Percentiles rank a stretch among this genome's conserved stretches.
Conservation (phyloP, 208 protist genomes). For the Naegleria fowleri region DNA sequence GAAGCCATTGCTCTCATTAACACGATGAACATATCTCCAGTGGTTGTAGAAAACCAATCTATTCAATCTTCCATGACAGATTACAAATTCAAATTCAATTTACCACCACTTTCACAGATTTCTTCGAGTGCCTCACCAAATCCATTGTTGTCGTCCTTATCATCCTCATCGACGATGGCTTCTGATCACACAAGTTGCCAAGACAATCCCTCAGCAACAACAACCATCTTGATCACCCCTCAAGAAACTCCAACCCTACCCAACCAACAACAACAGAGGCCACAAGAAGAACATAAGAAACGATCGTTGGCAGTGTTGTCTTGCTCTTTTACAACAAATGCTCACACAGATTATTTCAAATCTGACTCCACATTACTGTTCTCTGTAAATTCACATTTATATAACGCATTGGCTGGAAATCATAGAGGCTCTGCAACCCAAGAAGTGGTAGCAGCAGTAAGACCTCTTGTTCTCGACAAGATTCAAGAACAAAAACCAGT, state of each 20-base stretch:
- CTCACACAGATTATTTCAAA: neutral
- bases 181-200: neutral
- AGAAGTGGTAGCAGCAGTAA: neutral
- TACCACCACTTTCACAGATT: neutral
- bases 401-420: neutral
- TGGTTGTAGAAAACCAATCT: neutral
- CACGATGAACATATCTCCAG: too few relatives aligned
- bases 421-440: neutral
- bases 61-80: neutral
- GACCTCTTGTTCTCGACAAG: neutral
- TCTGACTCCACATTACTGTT: neutral
- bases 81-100: neutral
- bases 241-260: too few relatives aligned
- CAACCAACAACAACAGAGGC: too few relatives aligned
- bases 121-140: neutral
- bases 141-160: too few relatives aligned
- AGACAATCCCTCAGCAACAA: neutral
- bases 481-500: neutral
- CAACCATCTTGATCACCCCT: too few relatives aligned
- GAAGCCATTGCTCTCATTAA: neutral
- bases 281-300: too few relatives aligned
- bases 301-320: neutral
- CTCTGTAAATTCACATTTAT: neutral
- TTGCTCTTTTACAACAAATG: neutral
- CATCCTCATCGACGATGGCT: neutral